Evolutionary conservation across 75 land plant species (phyloP).

Genomic region (Larix kaempferi): DNA sequence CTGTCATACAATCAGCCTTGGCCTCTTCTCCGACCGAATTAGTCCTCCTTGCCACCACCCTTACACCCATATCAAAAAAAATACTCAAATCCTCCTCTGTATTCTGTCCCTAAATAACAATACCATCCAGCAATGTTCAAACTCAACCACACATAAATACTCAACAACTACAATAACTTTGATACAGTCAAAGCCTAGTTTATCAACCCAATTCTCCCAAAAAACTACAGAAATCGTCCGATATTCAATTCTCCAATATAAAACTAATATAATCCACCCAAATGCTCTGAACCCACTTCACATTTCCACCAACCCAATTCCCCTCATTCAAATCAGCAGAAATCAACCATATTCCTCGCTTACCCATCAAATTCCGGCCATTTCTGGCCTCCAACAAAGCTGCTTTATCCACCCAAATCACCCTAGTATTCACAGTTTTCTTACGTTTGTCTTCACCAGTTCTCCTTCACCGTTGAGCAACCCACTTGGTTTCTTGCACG

Average conservation of each 20-base stretch:
- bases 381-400: no score
- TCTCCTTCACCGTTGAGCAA: neutral
- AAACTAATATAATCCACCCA: neutral
- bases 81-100: no score
- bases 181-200: neutral
- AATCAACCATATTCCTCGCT: no score
- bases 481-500: slow-evolving; percentile 8
- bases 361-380: no score
- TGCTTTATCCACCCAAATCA: neutral
- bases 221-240: neutral
- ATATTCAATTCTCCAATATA: neutral
- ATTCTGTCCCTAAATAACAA: no score
- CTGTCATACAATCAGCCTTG: slow-evolving; percentile 2
- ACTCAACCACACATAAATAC: neutral
- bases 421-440: neutral
- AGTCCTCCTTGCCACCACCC: slow-evolving; percentile 5
- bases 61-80: neutral
- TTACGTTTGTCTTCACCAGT: neutral
- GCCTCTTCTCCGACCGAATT: neutral
- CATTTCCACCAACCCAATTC: neutral
- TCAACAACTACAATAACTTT: neutral
- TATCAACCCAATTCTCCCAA: neutral
- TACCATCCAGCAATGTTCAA: no score
- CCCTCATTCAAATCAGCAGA: no score
- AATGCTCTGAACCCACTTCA: neutral